Evolutionary conservation across 73 alveolate genomes (phyloP).

Genomic region (Paramecium tetraurelia): DNA sequence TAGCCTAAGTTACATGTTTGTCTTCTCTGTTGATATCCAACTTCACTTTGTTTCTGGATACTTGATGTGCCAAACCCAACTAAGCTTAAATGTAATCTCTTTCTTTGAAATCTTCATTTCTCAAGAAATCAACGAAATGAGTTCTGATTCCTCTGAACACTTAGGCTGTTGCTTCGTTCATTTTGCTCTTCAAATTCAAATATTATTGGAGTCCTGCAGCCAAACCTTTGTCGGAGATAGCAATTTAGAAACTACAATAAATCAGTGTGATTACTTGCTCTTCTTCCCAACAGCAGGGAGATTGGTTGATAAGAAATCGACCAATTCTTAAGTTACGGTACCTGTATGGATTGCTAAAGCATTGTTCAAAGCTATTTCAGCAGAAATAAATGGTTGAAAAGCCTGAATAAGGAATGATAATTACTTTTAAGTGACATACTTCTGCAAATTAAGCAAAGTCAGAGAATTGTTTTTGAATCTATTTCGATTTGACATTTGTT

Average conservation of each 20-base stretch:
- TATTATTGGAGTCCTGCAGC: constrained; percentile 1
- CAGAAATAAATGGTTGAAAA: constrained; percentile 18
- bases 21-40: constrained; percentile 96
- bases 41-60: constrained; percentile 85
- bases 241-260: neutral
- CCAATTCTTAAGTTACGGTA: constrained; percentile 17
- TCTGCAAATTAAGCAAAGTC: constrained; percentile 19
- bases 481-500: constrained; percentile 31
- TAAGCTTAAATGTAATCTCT: constrained; percentile 80
- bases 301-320: constrained; percentile 23
- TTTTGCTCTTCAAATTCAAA: constrained; percentile 20
- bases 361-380: constrained; percentile 34
- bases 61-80: constrained; percentile 93
- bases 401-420: neutral
- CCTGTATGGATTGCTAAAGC: constrained; percentile 22
- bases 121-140: constrained; percentile 42
- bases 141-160: constrained; percentile 48
- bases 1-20: constrained; percentile 91
- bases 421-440: constrained; percentile 33
- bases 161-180: constrained; percentile 42
- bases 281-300: constrained; percentile 38
- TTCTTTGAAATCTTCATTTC: constrained; percentile 46
- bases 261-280: neutral
- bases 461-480: neutral
- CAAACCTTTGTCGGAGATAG: neutral